Percentiles rank a stretch among this genome's conserved stretches.
Evolutionary conservation across 495 filamentous ascomycete species (phyloP).

Genomic region (Aspergillus wentii): DNA sequence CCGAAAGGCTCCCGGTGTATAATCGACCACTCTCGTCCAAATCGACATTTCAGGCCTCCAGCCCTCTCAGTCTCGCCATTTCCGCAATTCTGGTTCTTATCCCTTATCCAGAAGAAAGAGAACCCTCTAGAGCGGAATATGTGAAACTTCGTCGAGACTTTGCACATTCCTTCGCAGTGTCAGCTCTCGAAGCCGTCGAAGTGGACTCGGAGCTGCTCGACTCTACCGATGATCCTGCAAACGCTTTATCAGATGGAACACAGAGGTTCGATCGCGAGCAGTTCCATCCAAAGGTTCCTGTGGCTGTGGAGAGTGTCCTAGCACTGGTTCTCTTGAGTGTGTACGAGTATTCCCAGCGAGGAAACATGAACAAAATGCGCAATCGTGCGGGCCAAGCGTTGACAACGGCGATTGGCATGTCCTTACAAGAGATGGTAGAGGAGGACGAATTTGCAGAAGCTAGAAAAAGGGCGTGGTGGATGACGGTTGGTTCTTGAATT

Average conservation of each 20-base stretch:
- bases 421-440: conserved; percentile 31
- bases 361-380: conserved; percentile 46
- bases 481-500: conserved; percentile 30
- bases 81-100: conserved; percentile 44
- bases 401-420: conserved; percentile 36
- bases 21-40: conserved; percentile 28
- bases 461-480: conserved; percentile 46
- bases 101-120: conserved; percentile 34
- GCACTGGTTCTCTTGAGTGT: conserved; percentile 42
- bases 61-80: conserved; percentile 38
- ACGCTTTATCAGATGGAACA: conserved; percentile 30
- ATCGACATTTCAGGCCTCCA: conserved; percentile 22
- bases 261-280: conserved; percentile 22
- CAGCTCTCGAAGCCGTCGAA: conserved; percentile 40
- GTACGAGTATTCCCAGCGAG: conserved; percentile 49
- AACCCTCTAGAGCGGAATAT: conserved; percentile 28
- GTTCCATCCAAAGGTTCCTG: conserved; percentile 40
- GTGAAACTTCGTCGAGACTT: conserved; percentile 36
- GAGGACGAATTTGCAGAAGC: conserved; percentile 39
- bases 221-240: conserved; percentile 29
- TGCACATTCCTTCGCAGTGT: conserved; percentile 41
- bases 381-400: conserved; percentile 42
- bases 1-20: conserved; percentile 21
- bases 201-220: conserved; percentile 38
- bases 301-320: conserved; percentile 40